Percentiles rank a stretch among this genome's conserved stretches.
These are phyloP conservation scores for Hyphodiscus sp. DNA, from an alignment of 2,329 filamentous ascomycete species.

Conservation along the genomic window DNA sequence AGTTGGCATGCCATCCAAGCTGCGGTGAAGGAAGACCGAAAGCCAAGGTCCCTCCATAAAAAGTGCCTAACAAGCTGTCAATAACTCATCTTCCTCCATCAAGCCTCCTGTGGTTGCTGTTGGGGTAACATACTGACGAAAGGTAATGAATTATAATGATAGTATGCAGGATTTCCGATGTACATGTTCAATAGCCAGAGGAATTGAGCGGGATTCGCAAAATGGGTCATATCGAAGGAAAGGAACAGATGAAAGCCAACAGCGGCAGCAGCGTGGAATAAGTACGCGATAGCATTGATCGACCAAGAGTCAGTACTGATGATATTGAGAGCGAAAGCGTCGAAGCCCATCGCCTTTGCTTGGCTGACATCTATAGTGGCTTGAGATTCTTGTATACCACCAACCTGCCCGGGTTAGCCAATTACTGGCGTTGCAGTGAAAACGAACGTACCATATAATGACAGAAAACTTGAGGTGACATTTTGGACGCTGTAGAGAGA, in stretches of 20 bases:
- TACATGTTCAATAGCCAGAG: slow-evolving; percentile 25
- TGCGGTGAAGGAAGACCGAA: not conserved
- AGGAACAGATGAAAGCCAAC: slow-evolving; percentile 32
- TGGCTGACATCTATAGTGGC: slow-evolving; percentile 17
- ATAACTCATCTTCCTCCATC: not conserved
- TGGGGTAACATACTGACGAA: slow-evolving; percentile 23
- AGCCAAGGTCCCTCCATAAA: not conserved
- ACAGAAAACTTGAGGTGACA: not conserved
- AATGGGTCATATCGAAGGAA: slow-evolving; percentile 31
- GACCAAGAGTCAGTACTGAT: slow-evolving; percentile 25
- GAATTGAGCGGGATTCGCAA: slow-evolving; percentile 23
- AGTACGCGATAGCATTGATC: slow-evolving; percentile 21
- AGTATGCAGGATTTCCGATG: slow-evolving; percentile 24
- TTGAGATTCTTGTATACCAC: slow-evolving; percentile 13
- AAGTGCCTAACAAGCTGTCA: not conserved
- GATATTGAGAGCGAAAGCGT: slow-evolving; percentile 32
- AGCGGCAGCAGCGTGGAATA: slow-evolving; percentile 29
- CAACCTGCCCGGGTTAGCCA: slow-evolving; percentile 12
- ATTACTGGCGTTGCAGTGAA: not conserved
- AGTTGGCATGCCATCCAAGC: not conserved
- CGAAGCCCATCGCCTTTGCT: slow-evolving; percentile 26
- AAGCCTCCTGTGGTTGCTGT: not conserved
- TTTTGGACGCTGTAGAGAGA: not conserved
- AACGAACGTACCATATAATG: slow-evolving; percentile 3
- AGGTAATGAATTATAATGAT: slow-evolving; percentile 24